Conservation (phyloP, 2,329 filamentous ascomycete genomes). For the Fusarium marasasianum region DNA sequence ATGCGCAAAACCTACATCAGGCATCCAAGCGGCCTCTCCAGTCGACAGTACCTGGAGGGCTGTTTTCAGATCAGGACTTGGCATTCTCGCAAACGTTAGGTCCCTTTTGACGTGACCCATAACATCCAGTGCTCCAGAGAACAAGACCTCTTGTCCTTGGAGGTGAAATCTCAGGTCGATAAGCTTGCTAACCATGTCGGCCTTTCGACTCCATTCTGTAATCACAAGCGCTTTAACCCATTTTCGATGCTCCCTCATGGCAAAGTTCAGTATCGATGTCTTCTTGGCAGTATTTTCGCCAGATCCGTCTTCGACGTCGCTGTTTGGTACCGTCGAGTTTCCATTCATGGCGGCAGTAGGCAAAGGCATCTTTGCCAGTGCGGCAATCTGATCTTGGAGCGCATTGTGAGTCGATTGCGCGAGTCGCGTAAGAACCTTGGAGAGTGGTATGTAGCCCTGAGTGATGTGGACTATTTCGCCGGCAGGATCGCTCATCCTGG, state of each 20-base stretch:
- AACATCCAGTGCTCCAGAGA: conserved; percentile 67
- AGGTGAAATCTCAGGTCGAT: conserved; percentile 88
- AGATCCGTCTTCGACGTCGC: conserved; percentile 64
- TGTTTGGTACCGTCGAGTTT: conserved; percentile 49
- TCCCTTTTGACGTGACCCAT: conserved; percentile 78
- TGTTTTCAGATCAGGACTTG: conserved; percentile 90
- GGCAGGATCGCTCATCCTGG: conserved; percentile 66
- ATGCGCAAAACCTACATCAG: conserved; percentile 67
- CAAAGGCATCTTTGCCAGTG: conserved; percentile 74
- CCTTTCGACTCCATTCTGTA: conserved; percentile 86
- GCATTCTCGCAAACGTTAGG: conserved; percentile 77
- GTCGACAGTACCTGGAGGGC: conserved; percentile 86
- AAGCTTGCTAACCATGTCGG: conserved; percentile 81
- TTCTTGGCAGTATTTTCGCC: conserved; percentile 80
- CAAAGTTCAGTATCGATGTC: conserved; percentile 76
- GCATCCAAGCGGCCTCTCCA: conserved; percentile 80
- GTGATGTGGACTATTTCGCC: conserved; percentile 77
- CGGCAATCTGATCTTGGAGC: conserved; percentile 74
- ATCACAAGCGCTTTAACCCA: conserved; percentile 95
- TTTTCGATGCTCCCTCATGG: conserved; percentile 80
- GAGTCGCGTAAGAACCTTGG: conserved; percentile 77
- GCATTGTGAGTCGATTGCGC: conserved; percentile 86
- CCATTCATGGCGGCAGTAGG: conserved; percentile 62
- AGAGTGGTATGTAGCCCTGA: conserved; percentile 78
- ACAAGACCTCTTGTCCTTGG: conserved; percentile 68